Percentiles rank a stretch among this genome's conserved stretches.
phyloP scores from a whole-genome alignment of 2,329 filamentous ascomycete genomes.

The Boeremia lycopersici region DNA sequence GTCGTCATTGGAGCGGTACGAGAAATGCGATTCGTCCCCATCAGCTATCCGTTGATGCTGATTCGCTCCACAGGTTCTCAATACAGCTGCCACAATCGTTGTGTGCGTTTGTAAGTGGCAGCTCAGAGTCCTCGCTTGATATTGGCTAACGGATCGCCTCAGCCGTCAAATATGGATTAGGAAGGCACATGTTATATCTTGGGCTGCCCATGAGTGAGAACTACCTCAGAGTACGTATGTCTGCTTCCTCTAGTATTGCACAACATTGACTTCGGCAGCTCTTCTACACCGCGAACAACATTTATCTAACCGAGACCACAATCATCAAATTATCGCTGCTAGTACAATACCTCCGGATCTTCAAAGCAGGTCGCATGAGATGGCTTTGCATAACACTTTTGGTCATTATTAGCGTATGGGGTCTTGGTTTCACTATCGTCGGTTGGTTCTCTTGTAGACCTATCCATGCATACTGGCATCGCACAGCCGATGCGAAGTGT shows the following conservation, averaged over 20 bases:
- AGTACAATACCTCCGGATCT: constrained; percentile 47
- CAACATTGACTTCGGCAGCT: constrained; percentile 15
- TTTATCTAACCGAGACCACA: constrained; percentile 40
- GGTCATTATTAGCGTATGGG: constrained; percentile 37
- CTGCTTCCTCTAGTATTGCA: neutral
- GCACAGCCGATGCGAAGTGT: constrained; percentile 27
- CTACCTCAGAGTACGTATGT: constrained; percentile 23
- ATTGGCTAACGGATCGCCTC: constrained; percentile 8
- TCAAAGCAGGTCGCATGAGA: constrained; percentile 38
- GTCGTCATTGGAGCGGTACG: constrained; percentile 39
- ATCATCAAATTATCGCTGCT: constrained; percentile 47
- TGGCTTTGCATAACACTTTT: constrained; percentile 35
- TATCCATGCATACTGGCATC: constrained; percentile 33
- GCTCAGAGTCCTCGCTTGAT: too few relatives aligned
- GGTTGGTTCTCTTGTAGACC: constrained; percentile 44
- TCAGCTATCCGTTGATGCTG: neutral
- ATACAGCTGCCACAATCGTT: constrained; percentile 32
- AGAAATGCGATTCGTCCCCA: neutral
- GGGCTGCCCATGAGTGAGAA: constrained; percentile 8
- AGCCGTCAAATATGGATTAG: constrained; percentile 42
- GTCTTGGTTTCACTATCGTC: constrained; percentile 34
- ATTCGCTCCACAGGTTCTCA: constrained; percentile 24
- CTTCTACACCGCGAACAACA: constrained; percentile 37
- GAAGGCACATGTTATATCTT: constrained; percentile 41
- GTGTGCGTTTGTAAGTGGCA: constrained; percentile 33